Base-by-base conservation (phyloP, 2,329 filamentous ascomycete genomes). In the Fusarium begoniae region DNA sequence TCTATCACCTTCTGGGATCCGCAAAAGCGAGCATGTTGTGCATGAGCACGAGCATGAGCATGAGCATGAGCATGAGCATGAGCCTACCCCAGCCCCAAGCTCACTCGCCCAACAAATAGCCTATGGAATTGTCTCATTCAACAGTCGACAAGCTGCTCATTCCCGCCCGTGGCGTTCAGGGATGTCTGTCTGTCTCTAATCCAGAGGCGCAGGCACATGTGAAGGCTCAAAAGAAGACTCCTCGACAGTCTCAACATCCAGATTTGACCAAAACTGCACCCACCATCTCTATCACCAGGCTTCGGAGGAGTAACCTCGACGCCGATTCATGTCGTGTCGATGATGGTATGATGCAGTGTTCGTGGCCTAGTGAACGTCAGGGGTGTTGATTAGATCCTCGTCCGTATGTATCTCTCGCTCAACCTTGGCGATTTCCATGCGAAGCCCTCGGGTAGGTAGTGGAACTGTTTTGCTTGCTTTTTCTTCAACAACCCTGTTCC, bases 11-110 rank as follows among this genome's bases (percentile, higher is more conserved):
- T 73, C 32, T 56, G 37, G 55, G 71, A 56, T 74, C 67, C 72
- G 72, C 72, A 74, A 69, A 70, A 69, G 72, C 72, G 68, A 72
- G 60, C 72, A 74, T 74, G 72, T 69, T 73, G 72, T 74, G 72
- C 72, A 74, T 75, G 63, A 58, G 55, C 54, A 57, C 24, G 51
- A 55, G 50, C 50, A 53, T 14, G 26, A 26, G n/a, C n/a, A n/a
- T n/a, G 37, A 56, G 53, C 54, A 57, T 26, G 41, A 74, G 63
- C 28, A 28, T 28, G 28, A 28, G 28, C 28, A 32, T 32, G 30
- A 32, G 30, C 53, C 51, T 65, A 66, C 63, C 68, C 56, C 56
- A 59, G 68, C 50, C 50, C 38, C 30, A 44, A 37, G 59, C 40
- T 62, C 63, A 45, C 41, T 55, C 43, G 20, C 59, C 72, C 63